These are phyloP conservation scores for Phytophthora sp. DNA, from an alignment of 352 stramenopile genomes.

Conservation along the genomic window DNA sequence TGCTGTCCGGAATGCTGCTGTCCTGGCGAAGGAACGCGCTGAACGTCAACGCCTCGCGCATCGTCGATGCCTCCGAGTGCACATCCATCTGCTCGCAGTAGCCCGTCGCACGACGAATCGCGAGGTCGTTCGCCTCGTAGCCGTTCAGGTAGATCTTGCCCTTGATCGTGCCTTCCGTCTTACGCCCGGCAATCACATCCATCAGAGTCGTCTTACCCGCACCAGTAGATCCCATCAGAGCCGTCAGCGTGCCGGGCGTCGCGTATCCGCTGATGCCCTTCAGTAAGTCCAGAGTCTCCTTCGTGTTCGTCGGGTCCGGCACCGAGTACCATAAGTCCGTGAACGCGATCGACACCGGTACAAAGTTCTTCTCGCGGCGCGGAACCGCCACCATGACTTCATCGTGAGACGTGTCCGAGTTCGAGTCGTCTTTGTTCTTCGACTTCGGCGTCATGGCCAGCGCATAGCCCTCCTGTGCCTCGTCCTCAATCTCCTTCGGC, in stretches of 20 bases:
- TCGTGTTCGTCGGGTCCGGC: slow-evolving; percentile 28
- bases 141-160: slow-evolving; percentile 61
- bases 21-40: slow-evolving; percentile 72
- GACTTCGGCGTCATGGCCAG: slow-evolving; percentile 11
- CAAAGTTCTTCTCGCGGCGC: neutral
- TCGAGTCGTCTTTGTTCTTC: neutral
- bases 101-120: slow-evolving; percentile 42
- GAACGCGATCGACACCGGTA: neutral
- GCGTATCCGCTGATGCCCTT: slow-evolving; percentile 49
- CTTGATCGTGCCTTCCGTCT: slow-evolving; percentile 53
- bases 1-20: slow-evolving; percentile 18
- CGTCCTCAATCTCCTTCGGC: slow-evolving; percentile 1
- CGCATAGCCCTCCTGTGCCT: neutral
- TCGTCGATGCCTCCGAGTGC: slow-evolving; percentile 83
- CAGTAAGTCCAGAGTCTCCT: slow-evolving; percentile 40
- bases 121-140: slow-evolving; percentile 31
- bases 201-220: slow-evolving; percentile 53
- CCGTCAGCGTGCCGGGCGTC: slow-evolving; percentile 80
- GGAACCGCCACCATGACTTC: neutral
- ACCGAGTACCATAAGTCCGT: slow-evolving; percentile 30
- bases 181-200: slow-evolving; percentile 20
- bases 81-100: slow-evolving; percentile 85
- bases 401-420: slow-evolving; percentile 5
- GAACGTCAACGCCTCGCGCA: slow-evolving; percentile 87
- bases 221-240: slow-evolving; percentile 77